Evolutionary conservation across 163 green algal genomes (phyloP), one percentile per base, ranked within the genome.

Genomic region (Coccomyxa subellipsoidea): DNA sequence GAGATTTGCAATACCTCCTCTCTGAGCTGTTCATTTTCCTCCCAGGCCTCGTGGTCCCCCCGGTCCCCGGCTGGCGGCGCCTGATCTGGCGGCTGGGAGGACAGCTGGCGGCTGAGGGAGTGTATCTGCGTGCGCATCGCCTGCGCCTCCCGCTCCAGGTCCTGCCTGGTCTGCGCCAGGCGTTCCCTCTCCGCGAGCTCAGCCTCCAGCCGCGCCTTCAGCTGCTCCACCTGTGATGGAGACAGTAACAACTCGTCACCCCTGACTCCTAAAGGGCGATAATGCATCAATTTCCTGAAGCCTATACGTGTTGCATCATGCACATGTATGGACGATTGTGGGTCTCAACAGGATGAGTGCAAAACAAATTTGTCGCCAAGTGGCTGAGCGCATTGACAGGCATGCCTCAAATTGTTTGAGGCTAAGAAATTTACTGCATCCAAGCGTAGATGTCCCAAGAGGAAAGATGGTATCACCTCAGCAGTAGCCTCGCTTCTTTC

Each of bases 21-120:
- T 59, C 23, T 12, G 47, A 59, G 47, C 47, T 12, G 15, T 59
- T 12, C 47, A 59, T 1, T 1, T 59, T 12, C 47, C 47, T 59
- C 47, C 3, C 47, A 18, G 3, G 47, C 47, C 47, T 59, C 47
- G 15, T 12, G 4, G 47, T 59, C 47, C 4, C 47, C 47, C 47
- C 39, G 66, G n/a, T 18, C 10, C 12, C 47, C 2, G 12, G n/a
- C 34, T 27, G 71, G 36, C 25, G 36, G 71, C 10, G 36, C 21
- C 34, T 39, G 71, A 18, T 78, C 69, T 40, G 47, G 80, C 36
- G 29, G 39, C 35, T 25, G 71, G 75, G 23, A 37, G 66, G 34
- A 59, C 71, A 76, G 80, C 80, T 71, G 69, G 34, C 21, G 47
- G 66, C 71, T 76, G 66, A 80, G 71, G 70, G 80, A 32, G 37